Evolutionary conservation across 208 protist genomes (phyloP), one percentile per base, ranked within the genome.

Genomic region (Trypanosoma congolense): DNA sequence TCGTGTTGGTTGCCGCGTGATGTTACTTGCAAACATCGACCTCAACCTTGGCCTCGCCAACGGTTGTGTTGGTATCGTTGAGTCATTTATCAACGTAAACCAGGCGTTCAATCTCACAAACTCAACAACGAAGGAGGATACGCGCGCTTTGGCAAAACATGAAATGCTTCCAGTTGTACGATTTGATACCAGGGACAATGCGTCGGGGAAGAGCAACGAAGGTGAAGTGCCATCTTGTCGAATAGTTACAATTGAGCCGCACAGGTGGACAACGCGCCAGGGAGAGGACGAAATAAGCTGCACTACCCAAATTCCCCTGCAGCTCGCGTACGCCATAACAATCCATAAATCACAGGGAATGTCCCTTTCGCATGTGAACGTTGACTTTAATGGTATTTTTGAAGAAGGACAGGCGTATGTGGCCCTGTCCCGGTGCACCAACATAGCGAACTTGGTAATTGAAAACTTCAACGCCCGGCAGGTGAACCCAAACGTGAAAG

Each of bases 291-390:
- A 73, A 38, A 35, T 85, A 12, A 71, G 75, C 6, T 68, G 64
- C 59, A 73, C 58, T 21, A 69, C 77, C 21, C 87, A 94, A 65
- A 80, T 98, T 12, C 97, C 97, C 30, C 77, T 98, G 2, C 83
- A 81, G n/a, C 77, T 98, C 5, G 96, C 95, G 35, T 98, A 96
- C 76, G 93, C 93, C 26, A 84, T 98, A 48, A 97, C 96, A 6
- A 96, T 98, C 44, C 96, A 98, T 75, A 98, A 98, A 57, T 85
- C 80, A 29, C 97, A 98, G 63, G 97, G 97, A 28, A 93, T 98
- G 89, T 87, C 85, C 19, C 73, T 96, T 26, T 69, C 67, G 16
- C 57, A 78, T 38, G 83, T 92, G 14, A 83, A 93, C 66, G 82
- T 95, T 48, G 89, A 95, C 69, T 80, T 95, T 50, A 59, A 66